Evolutionary conservation across 106 monocot species (phyloP).

Genomic region (Allium sativum): DNA sequence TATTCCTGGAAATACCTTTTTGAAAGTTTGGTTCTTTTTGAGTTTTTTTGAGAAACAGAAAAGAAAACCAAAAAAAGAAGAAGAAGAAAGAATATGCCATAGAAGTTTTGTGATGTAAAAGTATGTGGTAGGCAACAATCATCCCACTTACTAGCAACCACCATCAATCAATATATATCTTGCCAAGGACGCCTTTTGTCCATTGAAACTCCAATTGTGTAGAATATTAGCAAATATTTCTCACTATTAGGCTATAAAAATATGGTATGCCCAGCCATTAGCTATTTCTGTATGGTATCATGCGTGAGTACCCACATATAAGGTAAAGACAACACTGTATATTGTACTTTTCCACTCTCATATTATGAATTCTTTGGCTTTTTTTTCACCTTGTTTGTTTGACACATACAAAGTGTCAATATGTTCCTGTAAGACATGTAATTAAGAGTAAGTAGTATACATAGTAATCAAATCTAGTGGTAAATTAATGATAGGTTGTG

Average conservation of each 20-base stretch:
- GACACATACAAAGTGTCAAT: too few species aligned
- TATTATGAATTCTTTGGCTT: conserved; percentile 1
- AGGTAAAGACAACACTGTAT: neutral
- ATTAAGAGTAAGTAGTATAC: too few species aligned
- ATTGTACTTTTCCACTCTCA: neutral
- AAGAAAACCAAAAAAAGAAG: conserved; percentile 3
- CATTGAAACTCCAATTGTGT: conserved; percentile 6
- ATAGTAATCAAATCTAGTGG: too few species aligned
- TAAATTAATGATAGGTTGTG: too few species aligned
- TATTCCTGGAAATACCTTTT: too few species aligned
- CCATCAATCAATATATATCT: conserved; percentile 45
- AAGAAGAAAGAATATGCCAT: neutral
- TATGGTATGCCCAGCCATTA: too few species aligned
- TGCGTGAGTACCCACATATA: neutral
- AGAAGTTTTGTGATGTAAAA: conserved; percentile 15
- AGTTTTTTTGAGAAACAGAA: neutral
- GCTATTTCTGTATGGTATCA: neutral
- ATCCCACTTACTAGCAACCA: conserved; percentile 12
- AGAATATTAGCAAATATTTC: neutral
- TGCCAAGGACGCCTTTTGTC: conserved; percentile 10
- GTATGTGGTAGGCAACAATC: conserved; percentile 29
- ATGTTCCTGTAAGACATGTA: too few species aligned
- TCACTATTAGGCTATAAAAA: too few species aligned
- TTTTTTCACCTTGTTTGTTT: neutral
- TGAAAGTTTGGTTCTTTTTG: too few species aligned